Conservation (phyloP, 345 rosid genomes). For the Erysimum cheiranthoides region DNA sequence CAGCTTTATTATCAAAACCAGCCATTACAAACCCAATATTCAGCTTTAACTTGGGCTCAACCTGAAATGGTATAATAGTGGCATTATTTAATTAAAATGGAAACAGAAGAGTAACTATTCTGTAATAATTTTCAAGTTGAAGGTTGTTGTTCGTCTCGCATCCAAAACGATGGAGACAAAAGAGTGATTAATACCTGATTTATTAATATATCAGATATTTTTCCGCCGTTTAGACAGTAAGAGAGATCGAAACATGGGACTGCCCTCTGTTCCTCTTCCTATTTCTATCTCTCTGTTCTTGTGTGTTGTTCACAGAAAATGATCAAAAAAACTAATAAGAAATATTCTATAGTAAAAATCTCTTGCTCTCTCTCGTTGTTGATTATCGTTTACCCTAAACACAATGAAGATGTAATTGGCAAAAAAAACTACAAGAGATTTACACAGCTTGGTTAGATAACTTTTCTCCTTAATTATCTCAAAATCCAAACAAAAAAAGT, state of each 20-base stretch:
- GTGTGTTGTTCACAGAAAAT: constrained; percentile 9
- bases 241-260: constrained; percentile 11
- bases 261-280: constrained; percentile 9
- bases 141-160: background rate
- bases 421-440: constrained; percentile 1
- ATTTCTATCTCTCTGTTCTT: constrained; percentile 13
- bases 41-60: constrained; percentile 28
- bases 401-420: constrained; percentile 20
- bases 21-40: constrained; percentile 53
- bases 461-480: constrained; percentile 37
- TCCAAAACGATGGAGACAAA: background rate
- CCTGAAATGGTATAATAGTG: constrained; percentile 3
- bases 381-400: constrained; percentile 5
- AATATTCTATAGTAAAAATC: background rate
- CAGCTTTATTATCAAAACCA: constrained; percentile 61
- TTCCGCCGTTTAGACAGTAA: background rate
- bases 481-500: constrained; percentile 29
- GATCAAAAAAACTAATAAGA: background rate
- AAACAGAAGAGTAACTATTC: background rate
- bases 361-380: constrained; percentile 20
- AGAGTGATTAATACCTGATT: background rate
- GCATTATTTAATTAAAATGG: background rate
- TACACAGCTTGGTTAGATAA: constrained; percentile 26
- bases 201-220: background rate
- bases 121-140: background rate